Percentiles rank a stretch among this genome's conserved stretches.
These are phyloP conservation scores for Starmerella khaoyaiensis DNA, from an alignment of 805 yeast species.

Conservation along the genomic window DNA sequence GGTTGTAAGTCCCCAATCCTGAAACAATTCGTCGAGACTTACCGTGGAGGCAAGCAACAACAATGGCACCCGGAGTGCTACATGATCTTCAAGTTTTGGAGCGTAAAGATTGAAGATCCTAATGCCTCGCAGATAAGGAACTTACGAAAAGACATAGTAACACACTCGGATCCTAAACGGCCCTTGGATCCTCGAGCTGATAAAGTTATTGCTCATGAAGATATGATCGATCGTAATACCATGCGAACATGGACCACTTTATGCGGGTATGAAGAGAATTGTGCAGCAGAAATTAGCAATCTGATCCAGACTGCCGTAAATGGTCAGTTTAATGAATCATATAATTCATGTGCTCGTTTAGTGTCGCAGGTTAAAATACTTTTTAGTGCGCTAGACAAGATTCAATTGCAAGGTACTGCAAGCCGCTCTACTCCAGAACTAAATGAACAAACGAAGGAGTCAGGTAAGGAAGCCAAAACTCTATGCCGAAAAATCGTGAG, in stretches of 20 bases:
- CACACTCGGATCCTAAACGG: constrained; percentile 1
- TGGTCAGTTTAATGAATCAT: constrained; percentile 55
- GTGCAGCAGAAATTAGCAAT: constrained; percentile 80
- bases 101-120: constrained; percentile 48
- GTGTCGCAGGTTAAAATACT: constrained; percentile 62
- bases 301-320: constrained; percentile 78
- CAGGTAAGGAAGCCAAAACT: constrained; percentile 60
- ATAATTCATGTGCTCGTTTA: constrained; percentile 55
- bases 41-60: constrained; percentile 78
- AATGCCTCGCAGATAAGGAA: constrained; percentile 5
- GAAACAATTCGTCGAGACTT: constrained; percentile 86
- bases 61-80: constrained; percentile 99
- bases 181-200: constrained; percentile 16
- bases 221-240: constrained; percentile 46
- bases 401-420: constrained; percentile 4
- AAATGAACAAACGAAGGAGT: constrained; percentile 5
- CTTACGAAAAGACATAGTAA: constrained; percentile 9
- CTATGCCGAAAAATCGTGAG: constrained; percentile 83
- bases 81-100: constrained; percentile 96
- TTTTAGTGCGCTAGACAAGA: constrained; percentile 55
- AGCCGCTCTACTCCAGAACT: background rate
- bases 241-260: constrained; percentile 71
- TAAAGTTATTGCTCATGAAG: constrained; percentile 35
- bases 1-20: constrained; percentile 87
- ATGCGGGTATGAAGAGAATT: constrained; percentile 77